Percentiles rank a stretch among this genome's conserved stretches.
These are phyloP conservation scores for Salix dunnii DNA, from an alignment of 345 rosid genomes.

Conservation along the genomic window DNA sequence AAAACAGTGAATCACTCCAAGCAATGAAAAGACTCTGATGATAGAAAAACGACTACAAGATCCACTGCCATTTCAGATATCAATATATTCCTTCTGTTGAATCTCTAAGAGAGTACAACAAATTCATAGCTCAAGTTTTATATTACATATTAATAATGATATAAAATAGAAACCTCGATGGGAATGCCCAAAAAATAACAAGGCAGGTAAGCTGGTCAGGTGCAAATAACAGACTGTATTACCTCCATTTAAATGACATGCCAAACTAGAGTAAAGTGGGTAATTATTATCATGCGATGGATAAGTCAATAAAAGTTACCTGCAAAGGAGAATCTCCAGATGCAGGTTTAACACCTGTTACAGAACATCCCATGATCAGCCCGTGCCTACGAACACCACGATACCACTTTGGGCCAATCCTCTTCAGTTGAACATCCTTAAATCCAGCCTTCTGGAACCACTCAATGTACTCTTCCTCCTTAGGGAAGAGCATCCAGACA, in stretches of 20 bases:
- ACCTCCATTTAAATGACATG: neutral
- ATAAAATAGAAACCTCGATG: neutral
- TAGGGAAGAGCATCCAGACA: conserved; percentile 98
- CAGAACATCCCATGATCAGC: conserved; percentile 96
- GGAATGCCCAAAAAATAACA: neutral
- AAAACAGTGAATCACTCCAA: neutral
- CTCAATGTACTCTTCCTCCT: conserved; percentile 97
- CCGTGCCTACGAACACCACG: conserved; percentile 99
- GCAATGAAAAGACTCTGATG: neutral
- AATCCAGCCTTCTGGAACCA: conserved; percentile 96
- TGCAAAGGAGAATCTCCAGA: conserved; percentile 97
- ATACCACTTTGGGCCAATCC: conserved; percentile 99
- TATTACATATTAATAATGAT: neutral
- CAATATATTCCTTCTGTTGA: neutral
- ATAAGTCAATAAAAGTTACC: conserved; percentile 40
- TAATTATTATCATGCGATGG: neutral
- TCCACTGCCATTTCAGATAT: neutral
- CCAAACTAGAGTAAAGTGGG: neutral
- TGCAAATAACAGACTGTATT: neutral
- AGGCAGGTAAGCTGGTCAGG: neutral
- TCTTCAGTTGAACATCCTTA: conserved; percentile 79
- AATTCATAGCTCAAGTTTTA: neutral
- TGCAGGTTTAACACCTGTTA: conserved; percentile 89
- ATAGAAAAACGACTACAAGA: neutral
- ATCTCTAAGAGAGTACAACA: neutral